Evolutionary conservation across 805 yeast genomes (phyloP).

Genomic region (Zygoascus flipseniorum): DNA sequence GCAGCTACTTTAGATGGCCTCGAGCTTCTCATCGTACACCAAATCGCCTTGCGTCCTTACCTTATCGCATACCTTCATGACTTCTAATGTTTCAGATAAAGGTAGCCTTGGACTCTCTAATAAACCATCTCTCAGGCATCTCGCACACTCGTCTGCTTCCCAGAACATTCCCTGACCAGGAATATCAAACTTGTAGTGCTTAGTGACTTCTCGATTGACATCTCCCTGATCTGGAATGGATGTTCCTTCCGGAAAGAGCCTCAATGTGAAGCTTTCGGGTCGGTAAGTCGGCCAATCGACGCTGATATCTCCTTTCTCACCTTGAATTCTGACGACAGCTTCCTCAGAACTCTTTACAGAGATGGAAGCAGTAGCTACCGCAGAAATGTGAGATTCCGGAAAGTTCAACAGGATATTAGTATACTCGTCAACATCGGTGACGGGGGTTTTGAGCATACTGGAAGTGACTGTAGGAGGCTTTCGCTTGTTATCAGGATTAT

Average conservation of each 20-base stretch:
- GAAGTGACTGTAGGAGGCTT: constrained; percentile 9
- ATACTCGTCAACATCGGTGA: constrained; percentile 14
- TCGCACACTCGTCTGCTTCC: constrained; percentile 49
- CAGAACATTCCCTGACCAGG: constrained; percentile 40
- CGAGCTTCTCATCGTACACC: constrained; percentile 35
- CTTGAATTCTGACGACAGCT: constrained; percentile 8
- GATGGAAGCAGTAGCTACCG: constrained; percentile 10
- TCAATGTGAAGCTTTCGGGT: constrained; percentile 16
- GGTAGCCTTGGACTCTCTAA: constrained; percentile 33
- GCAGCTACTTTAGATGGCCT: constrained; percentile 6
- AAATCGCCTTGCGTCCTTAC: constrained; percentile 38
- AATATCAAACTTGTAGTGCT: constrained; percentile 3
- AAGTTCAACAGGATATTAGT: constrained; percentile 10
- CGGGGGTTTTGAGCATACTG: constrained; percentile 9
- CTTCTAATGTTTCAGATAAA: constrained; percentile 38
- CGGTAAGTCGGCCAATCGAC: constrained; percentile 16
- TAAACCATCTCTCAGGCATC: constrained; percentile 35
- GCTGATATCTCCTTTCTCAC: constrained; percentile 13
- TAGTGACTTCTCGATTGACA: background rate
- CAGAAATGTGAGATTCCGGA: constrained; percentile 10
- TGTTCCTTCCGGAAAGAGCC: constrained; percentile 6
- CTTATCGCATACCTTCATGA: constrained; percentile 42
- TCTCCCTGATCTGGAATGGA: constrained; percentile 1
- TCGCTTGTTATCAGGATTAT: constrained; percentile 13
- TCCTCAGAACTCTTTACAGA: background rate